Base-by-base conservation (phyloP, 1,139 yeast genomes). In the Maudiozyma humilis region DNA sequence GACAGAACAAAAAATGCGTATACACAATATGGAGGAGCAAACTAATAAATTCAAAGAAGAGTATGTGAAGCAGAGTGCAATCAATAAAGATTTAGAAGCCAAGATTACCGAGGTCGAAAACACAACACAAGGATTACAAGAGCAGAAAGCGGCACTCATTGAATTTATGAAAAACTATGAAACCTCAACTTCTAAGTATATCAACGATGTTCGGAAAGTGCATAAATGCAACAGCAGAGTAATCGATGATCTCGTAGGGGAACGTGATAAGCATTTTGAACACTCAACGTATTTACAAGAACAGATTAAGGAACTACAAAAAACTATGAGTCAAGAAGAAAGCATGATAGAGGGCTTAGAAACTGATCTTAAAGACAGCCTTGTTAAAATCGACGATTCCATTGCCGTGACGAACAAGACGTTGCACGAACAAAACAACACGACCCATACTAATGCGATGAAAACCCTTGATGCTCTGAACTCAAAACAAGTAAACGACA, bases 1-100 rank as follows among this genome's bases (percentile, higher is more conserved):
- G 6, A 73, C 67, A 17, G 79, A 75, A 38, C 76, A 72, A 51
- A 69, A 71, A 44, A 60, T 72, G 12, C 67, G 68, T 47, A 64
- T 73, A 18, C 68, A 65, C 25, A 68, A 69, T 5, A 56, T 73
- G 43, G 76, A 73, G 42, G 66, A 65, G 30, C 76, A 72, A 51
- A 59, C 72, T 36, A 65, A 60, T 36, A 54, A 53, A 34, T 55
- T 59, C 43, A 65, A 64, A 42, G 49, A 44, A 2, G 62, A 62
- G 23, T 59, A 59, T 44, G 66, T 63, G 17, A 56, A 49, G 17
- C 61, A 63, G 38, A 44, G 56, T 18, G 53, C 53, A 15, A 46
- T 58, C 18, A 50, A 56, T 25, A 55, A 53, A 41, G 50, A 47
- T 3, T 40, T 54, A 2, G 61, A 61, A 32, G 35, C 27, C 2